phyloP scores from a whole-genome alignment of 495 filamentous ascomycete genomes.

The Talaromyces adpressus region DNA sequence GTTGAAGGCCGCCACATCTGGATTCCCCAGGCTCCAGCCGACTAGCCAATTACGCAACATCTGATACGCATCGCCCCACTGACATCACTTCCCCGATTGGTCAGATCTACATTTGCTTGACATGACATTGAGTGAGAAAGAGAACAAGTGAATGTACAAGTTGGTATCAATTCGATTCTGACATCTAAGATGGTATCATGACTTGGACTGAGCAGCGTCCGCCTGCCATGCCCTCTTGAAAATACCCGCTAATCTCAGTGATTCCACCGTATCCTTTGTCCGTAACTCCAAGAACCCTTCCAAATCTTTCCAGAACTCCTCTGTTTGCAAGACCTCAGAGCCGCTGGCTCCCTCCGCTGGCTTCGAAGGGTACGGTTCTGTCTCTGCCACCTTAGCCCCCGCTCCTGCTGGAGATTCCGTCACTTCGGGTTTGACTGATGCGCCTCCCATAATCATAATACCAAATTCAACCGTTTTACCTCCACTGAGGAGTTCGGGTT shows the following conservation, averaged over 20 bases:
- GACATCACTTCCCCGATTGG: neutral
- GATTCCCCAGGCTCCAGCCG: neutral
- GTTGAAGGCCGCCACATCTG: neutral
- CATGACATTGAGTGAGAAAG: neutral
- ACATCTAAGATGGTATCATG: neutral
- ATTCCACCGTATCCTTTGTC: constrained; percentile 63
- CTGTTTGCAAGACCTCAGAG: constrained; percentile 52
- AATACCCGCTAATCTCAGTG: constrained; percentile 51
- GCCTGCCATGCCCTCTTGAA: constrained; percentile 66
- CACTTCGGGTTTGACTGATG: constrained; percentile 23
- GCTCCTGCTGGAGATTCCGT: constrained; percentile 22
- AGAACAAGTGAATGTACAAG: neutral
- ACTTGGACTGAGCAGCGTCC: neutral
- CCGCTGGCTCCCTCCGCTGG: constrained; percentile 50
- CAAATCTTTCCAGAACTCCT: constrained; percentile 85
- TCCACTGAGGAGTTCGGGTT: constrained; percentile 27
- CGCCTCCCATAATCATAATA: constrained; percentile 80
- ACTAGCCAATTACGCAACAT: neutral
- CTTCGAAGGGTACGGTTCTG: constrained; percentile 25
- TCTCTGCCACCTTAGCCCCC: constrained; percentile 20
- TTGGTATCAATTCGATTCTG: neutral
- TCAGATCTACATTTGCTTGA: neutral
- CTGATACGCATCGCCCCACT: neutral
- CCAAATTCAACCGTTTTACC: constrained; percentile 58
- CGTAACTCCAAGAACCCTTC: constrained; percentile 72